Conservation (phyloP, 768 basidiomycete genomes). For the Agaricus subrufescens region DNA sequence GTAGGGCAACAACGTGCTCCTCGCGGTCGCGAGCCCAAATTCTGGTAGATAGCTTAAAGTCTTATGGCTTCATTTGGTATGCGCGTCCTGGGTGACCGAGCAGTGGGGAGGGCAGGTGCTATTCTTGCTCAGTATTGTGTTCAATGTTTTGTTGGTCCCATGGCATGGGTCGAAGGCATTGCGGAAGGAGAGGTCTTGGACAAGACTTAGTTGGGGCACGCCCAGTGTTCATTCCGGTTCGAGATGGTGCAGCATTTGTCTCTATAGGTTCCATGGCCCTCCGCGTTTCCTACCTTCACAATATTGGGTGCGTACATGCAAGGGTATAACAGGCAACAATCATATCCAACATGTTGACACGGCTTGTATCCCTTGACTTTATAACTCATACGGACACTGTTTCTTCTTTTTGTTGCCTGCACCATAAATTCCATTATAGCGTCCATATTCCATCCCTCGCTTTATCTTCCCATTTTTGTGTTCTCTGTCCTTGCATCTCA, state of each 20-base stretch:
- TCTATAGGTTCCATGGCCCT: conserved; percentile 6
- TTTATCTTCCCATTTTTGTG: conserved; percentile 14
- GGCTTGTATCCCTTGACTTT: conserved; percentile 10
- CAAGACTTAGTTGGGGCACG: conserved; percentile 19
- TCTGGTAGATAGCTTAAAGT: conserved; percentile 44
- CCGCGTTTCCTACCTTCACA: conserved; percentile 5
- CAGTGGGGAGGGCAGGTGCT: conserved; percentile 28
- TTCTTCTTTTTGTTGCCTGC: conserved; percentile 24
- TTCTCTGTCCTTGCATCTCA: conserved; percentile 9
- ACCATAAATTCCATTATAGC: conserved; percentile 10
- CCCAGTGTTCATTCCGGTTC: conserved; percentile 29
- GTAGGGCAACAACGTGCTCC: conserved; percentile 40
- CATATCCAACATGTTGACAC: conserved; percentile 10
- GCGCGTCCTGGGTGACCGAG: conserved; percentile 43
- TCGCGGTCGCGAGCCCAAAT: conserved; percentile 45
- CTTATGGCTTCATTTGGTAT: conserved; percentile 25
- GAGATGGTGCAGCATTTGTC: conserved; percentile 17
- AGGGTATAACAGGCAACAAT: conserved; percentile 3
- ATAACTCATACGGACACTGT: conserved; percentile 67
- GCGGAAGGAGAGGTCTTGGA: not conserved
- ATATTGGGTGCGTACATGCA: conserved; percentile 4
- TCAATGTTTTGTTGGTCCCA: no score
- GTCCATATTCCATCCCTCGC: conserved; percentile 7
- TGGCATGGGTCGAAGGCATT: no score
- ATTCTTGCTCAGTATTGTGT: no score